phyloP scores from a whole-genome alignment of 805 yeast genomes.

The Yarrowia osloensis region DNA sequence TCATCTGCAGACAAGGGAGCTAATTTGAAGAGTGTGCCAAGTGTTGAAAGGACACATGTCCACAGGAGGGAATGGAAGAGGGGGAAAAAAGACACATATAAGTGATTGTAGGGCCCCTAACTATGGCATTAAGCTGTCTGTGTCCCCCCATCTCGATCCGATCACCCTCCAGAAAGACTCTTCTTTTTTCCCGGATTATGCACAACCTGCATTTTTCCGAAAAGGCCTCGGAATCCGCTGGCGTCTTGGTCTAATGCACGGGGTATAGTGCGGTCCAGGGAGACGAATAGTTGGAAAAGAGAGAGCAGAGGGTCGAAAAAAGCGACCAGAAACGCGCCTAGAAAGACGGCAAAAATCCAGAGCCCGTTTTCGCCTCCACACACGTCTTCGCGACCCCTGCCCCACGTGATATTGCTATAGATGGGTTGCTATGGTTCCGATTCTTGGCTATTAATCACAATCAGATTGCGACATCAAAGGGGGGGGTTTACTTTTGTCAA shows the following conservation, averaged over 20 bases:
- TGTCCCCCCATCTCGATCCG: background rate
- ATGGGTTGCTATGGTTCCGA: background rate
- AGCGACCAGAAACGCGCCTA: background rate
- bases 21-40: background rate
- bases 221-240: conserved; percentile 3
- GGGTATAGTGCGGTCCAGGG: background rate
- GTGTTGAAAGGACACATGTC: background rate
- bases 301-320: too few relatives aligned
- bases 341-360: background rate
- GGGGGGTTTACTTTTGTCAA: background rate
- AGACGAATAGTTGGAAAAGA: background rate
- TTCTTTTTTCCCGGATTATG: background rate
- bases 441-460: too few relatives aligned
- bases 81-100: background rate
- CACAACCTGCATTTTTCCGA: conserved; percentile 12
- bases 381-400: background rate
- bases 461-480: background rate
- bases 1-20: background rate
- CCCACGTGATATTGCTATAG: background rate
- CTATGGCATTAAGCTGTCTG: too few relatives aligned
- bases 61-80: background rate
- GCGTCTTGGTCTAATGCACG: background rate
- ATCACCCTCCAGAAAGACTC: background rate
- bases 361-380: background rate
- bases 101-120: background rate